Percentiles rank a stretch among this genome's conserved stretches.
Conservation (phyloP, 2,329 filamentous ascomycete species). For the Zymoseptoria tritici region DNA sequence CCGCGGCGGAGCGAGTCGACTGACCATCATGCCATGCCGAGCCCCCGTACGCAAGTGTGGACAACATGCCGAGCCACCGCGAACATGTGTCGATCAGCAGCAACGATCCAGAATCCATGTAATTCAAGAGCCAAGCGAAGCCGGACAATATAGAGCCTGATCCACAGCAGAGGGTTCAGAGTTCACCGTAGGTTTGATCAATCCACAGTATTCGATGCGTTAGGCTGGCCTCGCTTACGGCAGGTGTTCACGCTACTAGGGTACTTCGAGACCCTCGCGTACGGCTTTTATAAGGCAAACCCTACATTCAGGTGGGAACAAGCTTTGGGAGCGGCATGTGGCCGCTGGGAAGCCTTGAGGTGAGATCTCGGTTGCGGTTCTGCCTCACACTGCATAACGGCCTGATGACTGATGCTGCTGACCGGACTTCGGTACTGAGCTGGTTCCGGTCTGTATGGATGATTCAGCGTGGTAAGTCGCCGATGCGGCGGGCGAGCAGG, state of each 20-base stretch:
- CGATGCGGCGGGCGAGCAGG: background rate
- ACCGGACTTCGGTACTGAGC: background rate
- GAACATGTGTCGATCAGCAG: background rate
- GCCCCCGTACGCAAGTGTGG: background rate
- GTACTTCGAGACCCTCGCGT: background rate
- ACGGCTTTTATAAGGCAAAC: background rate
- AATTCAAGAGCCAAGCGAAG: background rate
- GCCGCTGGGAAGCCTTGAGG: background rate
- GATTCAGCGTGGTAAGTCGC: background rate
- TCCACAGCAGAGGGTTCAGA: background rate
- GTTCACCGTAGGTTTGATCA: background rate
- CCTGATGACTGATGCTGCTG: background rate
- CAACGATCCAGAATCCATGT: background rate
- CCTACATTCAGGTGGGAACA: background rate
- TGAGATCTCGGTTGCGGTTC: background rate
- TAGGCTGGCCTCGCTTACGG: background rate
- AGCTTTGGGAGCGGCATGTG: background rate
- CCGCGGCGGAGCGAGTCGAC: background rate
- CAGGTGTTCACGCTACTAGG: background rate
- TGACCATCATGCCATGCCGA: background rate
- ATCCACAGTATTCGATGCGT: background rate
- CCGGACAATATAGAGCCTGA: background rate
- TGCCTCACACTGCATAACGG: background rate
- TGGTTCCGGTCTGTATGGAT: background rate
- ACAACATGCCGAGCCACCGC: background rate